Base-by-base conservation (phyloP, 768 basidiomycete species). In the Mycena alexandri region DNA sequence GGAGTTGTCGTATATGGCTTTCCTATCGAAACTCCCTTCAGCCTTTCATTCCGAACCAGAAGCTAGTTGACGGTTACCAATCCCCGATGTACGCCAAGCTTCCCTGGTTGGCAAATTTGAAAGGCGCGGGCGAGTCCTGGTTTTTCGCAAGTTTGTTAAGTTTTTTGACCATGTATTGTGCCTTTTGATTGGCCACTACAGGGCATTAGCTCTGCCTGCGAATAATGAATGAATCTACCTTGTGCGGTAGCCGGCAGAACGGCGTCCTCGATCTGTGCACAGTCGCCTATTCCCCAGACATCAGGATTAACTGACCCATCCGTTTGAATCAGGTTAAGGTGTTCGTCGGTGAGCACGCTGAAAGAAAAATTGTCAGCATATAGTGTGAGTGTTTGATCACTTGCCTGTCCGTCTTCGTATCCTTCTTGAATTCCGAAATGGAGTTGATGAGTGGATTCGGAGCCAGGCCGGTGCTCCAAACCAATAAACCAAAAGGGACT, bases 391-490 rank as follows among this genome's bases (percentile, higher is more conserved):
- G 50, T 38, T 29, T 12, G 59, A 12, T 13, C 34, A 38, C 79
- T 52, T 69, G 88, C 87, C 86, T 86, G 34, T 84, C 80, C 0
- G 89, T 86, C 76, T 84, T 88, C 16, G 82, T 79, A 65, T 93
- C 82, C 73, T 93, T 93, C 73, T 84, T 80, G 3, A 90, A 80
- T 51, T 85, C 87, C 9, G 79, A 76, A 52, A 94, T 86, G 0
- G 85, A 83, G 65, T 85, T 78, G 57, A 95, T 85, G 29, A 96
- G 80, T 9, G 95, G 94, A 75, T 95, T 96, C 5, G 93, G 88
- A 7, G 93, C 86, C 3, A 96, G 82, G 2, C 94, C 95, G 2
- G 95, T 96, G 67, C 90, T 91, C 94, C 94, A 96, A 17, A 96
- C 93, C 13, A 94, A 85, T 22, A 96, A 80, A 25, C 95, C 94